phyloP scores from a whole-genome alignment of 208 protist genomes.

The Wallacemonas sp. region DNA sequence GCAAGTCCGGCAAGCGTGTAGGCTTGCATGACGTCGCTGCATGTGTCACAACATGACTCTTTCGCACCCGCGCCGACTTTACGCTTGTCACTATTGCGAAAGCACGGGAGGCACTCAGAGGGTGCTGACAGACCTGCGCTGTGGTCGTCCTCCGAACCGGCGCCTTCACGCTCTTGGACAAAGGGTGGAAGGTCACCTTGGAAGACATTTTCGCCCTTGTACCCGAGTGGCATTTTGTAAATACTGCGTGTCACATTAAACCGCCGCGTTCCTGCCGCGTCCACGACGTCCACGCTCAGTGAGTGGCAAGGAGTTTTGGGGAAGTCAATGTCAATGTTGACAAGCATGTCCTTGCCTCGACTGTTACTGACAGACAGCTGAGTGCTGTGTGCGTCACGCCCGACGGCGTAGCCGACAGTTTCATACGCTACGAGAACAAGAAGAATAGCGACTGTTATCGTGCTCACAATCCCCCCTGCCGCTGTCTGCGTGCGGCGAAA shows the following conservation, averaged over 20 bases:
- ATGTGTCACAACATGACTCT: constrained; percentile 66
- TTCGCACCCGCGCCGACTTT: background rate
- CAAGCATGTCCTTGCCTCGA: constrained; percentile 35
- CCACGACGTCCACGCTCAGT: constrained; percentile 71
- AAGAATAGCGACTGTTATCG: constrained; percentile 40
- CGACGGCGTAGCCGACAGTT: constrained; percentile 32
- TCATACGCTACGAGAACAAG: constrained; percentile 56
- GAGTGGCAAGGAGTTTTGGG: constrained; percentile 55
- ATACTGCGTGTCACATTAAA: constrained; percentile 60
- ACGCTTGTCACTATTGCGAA: constrained; percentile 2
- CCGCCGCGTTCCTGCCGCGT: constrained; percentile 44
- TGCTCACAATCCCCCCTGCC: constrained; percentile 45
- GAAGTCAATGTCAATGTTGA: constrained; percentile 85
- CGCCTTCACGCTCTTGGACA: constrained; percentile 8
- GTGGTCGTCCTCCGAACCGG: constrained; percentile 4
- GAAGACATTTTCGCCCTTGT: constrained; percentile 25
- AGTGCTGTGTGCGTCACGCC: constrained; percentile 57
- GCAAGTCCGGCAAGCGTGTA: constrained; percentile 23
- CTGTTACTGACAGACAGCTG: constrained; percentile 61
- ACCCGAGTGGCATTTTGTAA: constrained; percentile 46
- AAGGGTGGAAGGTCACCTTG: constrained; percentile 12
- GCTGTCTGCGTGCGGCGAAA: constrained; percentile 51
- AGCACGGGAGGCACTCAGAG: constrained; percentile 44
- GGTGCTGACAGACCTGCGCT: background rate
- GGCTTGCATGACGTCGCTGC: constrained; percentile 39